Evolutionary conservation across 805 yeast genomes (phyloP), one percentile per base, ranked within the genome.

Genomic region (Dipodascus albidus): DNA sequence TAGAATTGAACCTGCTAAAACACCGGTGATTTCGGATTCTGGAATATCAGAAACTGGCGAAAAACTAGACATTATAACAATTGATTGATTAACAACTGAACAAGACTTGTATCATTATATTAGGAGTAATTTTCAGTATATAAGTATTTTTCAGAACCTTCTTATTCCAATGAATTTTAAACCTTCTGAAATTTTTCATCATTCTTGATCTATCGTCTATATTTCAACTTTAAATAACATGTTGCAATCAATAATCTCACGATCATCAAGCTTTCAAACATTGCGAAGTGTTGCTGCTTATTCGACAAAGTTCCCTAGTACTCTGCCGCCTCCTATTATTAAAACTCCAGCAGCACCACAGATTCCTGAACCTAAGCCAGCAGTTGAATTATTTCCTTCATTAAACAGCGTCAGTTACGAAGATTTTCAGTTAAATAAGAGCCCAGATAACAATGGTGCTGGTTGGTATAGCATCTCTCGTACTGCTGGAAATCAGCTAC

Each of bases 401-500:
- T 20, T 44, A 19, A 24, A 44, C 47, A 15, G 17, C 14, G 27
- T 49, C 23, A 15, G 19, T n/a, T 27, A 11, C 24, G 49, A 17
- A 11, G 27, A 35, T 9, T 27, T 35, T 15, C 23, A 48, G n/a
- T n/a, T 49, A 15, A 44, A 38, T 20, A 49, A 49, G 19, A 24
- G n/a, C 31, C 11, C 51, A 23, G 14, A 20, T n/a, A 22, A n/a
- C n/a, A 14, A 14, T 17, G 14, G 3, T 3, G n/a, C 49, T 17
- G 44, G 50, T 23, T 59, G 62, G 61, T 59, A 59, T 51, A 35
- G 19, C 44, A 50, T 59, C 31, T 19, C 42, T 17, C 52, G 61
- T 15, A 53, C 60, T 14, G 31, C 58, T 23, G 33, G 54, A 11
- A 88, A 91, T 2, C 81, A 84, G 64, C 73, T 89, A 64, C 96